These are phyloP conservation scores for Dimargaris verticillata DNA, from an alignment of 192 early-diverging fungal genomes.

Conservation along the genomic window DNA sequence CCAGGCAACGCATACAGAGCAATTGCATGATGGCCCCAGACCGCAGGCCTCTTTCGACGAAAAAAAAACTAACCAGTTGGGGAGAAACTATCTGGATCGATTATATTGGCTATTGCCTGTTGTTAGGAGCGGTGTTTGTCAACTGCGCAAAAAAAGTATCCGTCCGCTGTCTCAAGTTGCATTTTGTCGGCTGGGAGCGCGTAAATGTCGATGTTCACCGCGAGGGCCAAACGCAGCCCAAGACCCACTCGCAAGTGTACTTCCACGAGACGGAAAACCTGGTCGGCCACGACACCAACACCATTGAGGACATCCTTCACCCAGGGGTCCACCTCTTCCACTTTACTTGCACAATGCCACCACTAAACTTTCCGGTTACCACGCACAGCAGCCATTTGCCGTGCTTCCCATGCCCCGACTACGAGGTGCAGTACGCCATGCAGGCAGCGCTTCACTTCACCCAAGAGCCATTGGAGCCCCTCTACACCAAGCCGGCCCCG, in stretches of 20 bases:
- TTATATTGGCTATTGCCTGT: too few relatives aligned
- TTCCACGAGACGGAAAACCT: not conserved
- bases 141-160: not conserved
- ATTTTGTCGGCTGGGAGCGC: not conserved
- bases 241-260: not conserved
- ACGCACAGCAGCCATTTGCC: not conserved
- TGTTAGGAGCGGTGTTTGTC: too few relatives aligned
- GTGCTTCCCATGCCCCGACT: not conserved
- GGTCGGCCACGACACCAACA: not conserved
- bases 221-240: too few relatives aligned
- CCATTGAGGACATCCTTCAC: not conserved
- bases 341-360: conserved; percentile 1
- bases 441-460: not conserved
- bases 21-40: not conserved
- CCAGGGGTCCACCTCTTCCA: not conserved
- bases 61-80: too few relatives aligned
- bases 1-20: not conserved
- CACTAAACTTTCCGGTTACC: not conserved
- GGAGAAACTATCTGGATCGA: too few relatives aligned
- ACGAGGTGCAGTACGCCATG: not conserved
- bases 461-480: not conserved
- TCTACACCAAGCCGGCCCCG: not conserved
- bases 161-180: not conserved
- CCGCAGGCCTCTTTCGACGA: too few relatives aligned
- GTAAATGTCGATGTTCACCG: not conserved